A percentile compares a stretch with the other conserved stretches of the same genome.
These are phyloP conservation scores for Excoecaria cochinchinensis DNA, from an alignment of 345 rosid genomes.

Conservation along the genomic window DNA sequence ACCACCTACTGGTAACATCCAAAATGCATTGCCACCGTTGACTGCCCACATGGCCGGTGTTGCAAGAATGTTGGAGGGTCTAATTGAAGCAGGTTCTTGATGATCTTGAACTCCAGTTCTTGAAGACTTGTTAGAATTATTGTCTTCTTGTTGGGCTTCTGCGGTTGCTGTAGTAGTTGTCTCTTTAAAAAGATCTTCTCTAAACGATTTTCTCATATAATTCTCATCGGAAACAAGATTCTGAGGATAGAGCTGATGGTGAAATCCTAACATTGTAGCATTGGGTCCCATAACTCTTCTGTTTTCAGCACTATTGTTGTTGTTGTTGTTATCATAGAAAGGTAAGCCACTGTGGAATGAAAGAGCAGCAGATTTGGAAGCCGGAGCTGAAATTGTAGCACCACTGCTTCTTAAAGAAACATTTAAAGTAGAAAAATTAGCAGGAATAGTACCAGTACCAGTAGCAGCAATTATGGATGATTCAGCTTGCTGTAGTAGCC, in stretches of 20 bases:
- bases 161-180: constrained; percentile 8
- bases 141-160: constrained; percentile 13
- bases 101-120: constrained; percentile 44
- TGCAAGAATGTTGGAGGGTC: constrained; percentile 34
- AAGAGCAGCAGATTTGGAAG: constrained; percentile 55
- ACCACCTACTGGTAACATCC: constrained; percentile 73
- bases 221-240: constrained; percentile 29
- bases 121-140: constrained; percentile 23
- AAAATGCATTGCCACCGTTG: constrained; percentile 67
- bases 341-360: constrained; percentile 57
- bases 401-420: constrained; percentile 69
- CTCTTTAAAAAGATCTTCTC: constrained; percentile 74
- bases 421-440: constrained; percentile 74
- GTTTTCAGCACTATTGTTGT: constrained; percentile 15
- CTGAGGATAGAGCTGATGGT: constrained; percentile 56
- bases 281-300: constrained; percentile 35
- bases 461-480: constrained; percentile 73
- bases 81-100: neutral
- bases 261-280: constrained; percentile 49
- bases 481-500: constrained; percentile 85
- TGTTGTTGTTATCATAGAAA: constrained; percentile 30
- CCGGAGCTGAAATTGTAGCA: constrained; percentile 50
- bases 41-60: constrained; percentile 78
- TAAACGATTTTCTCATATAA: constrained; percentile 42
- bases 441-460: constrained; percentile 85